Conservation (phyloP, 2,329 filamentous ascomycete genomes). For the Clarireedia hainanense region DNA sequence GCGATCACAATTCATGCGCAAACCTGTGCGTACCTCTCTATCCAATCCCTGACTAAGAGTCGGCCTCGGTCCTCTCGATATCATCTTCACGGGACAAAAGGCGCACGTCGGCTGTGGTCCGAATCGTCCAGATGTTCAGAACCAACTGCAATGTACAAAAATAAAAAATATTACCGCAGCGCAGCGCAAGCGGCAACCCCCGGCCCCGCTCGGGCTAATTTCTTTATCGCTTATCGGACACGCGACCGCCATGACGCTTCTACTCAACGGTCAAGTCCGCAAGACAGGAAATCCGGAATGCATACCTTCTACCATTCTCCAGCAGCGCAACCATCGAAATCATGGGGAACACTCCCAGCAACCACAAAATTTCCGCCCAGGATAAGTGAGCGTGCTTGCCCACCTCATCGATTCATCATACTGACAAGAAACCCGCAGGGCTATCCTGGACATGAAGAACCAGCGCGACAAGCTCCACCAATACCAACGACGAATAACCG, state of each 20-base stretch:
- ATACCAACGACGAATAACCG: conserved; percentile 84
- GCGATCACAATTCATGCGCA: neutral
- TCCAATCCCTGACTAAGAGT: conserved; percentile 51
- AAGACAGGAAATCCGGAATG: neutral
- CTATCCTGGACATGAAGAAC: conserved; percentile 94
- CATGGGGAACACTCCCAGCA: conserved; percentile 60
- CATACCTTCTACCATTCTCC: conserved; percentile 1
- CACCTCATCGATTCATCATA: neutral
- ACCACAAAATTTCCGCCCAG: conserved; percentile 64
- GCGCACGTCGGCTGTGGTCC: neutral
- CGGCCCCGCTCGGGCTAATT: neutral
- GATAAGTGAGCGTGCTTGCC: conserved; percentile 60
- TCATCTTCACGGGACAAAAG: conserved; percentile 17
- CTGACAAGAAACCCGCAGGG: conserved; percentile 44
- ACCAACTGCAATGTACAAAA: neutral
- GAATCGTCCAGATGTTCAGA: neutral
- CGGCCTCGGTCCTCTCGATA: conserved; percentile 33
- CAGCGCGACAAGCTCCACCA: conserved; percentile 96
- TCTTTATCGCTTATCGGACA: conserved; percentile 10
- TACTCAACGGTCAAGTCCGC: neutral
- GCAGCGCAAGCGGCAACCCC: conserved; percentile 2
- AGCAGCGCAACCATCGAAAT: conserved; percentile 9
- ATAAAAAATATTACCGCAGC: neutral
- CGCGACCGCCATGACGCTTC: conserved; percentile 8
- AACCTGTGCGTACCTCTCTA: conserved; percentile 45